phyloP scores from a whole-genome alignment of 495 filamentous ascomycete species.

The Hypomontagnella submonticulosa region DNA sequence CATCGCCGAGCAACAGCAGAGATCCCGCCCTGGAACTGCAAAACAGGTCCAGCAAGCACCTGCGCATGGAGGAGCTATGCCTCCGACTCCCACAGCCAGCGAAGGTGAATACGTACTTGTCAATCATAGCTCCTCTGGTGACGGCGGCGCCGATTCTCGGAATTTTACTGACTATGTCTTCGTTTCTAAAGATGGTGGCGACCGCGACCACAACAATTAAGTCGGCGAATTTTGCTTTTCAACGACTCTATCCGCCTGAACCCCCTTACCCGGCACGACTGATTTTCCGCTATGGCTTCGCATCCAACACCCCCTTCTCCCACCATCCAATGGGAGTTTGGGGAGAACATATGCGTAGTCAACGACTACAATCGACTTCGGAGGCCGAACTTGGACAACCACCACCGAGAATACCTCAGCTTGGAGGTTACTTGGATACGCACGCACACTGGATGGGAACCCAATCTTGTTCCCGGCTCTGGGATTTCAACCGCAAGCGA shows the following conservation, averaged over 20 bases:
- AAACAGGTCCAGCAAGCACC: constrained; percentile 57
- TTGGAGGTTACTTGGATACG: constrained; percentile 32
- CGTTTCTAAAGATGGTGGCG: constrained; percentile 49
- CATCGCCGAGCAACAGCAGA: constrained; percentile 46
- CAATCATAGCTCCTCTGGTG: constrained; percentile 46
- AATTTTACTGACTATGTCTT: constrained; percentile 49
- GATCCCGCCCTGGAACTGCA: constrained; percentile 56
- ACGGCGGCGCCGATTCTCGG: constrained; percentile 42
- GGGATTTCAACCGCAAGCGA: constrained; percentile 18
- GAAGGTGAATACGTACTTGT: constrained; percentile 67
- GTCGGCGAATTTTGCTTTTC: constrained; percentile 18
- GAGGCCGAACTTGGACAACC: constrained; percentile 31
- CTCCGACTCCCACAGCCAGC: constrained; percentile 66
- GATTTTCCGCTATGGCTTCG: constrained; percentile 21
- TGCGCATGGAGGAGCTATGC: constrained; percentile 60
- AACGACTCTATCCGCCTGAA: constrained; percentile 10
- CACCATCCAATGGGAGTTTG: not conserved
- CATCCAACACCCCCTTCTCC: constrained; percentile 14
- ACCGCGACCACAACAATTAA: constrained; percentile 50
- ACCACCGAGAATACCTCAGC: not conserved
- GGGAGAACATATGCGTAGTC: constrained; percentile 8
- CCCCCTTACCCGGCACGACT: constrained; percentile 27
- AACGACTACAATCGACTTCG: constrained; percentile 15
- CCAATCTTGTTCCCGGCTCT: not conserved
- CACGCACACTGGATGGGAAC: not conserved